A percentile compares a stretch with the other conserved stretches of the same genome.
Evolutionary conservation across 768 basidiomycete species (phyloP).

Genomic region (Trametes cinnabarina): DNA sequence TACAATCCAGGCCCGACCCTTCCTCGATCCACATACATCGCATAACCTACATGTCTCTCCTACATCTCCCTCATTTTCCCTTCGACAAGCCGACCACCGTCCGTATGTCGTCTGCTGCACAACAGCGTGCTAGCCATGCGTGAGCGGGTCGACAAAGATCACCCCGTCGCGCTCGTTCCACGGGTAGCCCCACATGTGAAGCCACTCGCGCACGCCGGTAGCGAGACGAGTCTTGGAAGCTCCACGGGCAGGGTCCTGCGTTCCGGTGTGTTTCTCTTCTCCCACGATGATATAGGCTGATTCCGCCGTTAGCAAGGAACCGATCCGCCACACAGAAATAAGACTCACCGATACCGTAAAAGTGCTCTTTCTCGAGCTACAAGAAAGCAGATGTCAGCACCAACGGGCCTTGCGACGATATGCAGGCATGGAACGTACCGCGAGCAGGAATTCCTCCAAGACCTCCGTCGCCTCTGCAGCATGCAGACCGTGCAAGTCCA

Average conservation of each 20-base stretch:
- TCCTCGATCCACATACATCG: background rate
- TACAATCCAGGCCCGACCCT: constrained; percentile 7
- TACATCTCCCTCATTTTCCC: background rate
- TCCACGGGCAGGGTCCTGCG: constrained; percentile 80
- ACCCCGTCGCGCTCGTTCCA: constrained; percentile 93
- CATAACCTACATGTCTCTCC: constrained; percentile 2
- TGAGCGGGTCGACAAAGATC: constrained; percentile 83
- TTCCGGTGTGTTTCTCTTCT: constrained; percentile 93
- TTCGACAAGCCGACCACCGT: background rate
- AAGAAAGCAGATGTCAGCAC: background rate
- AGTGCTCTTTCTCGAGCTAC: constrained; percentile 85
- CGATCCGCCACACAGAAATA: background rate
- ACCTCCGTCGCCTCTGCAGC: constrained; percentile 91
- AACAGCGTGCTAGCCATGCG: constrained; percentile 42
- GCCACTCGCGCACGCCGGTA: constrained; percentile 84
- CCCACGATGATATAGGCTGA: constrained; percentile 88
- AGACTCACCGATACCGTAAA: constrained; percentile 74
- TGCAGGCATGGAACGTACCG: constrained; percentile 55
- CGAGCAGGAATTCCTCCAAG: constrained; percentile 81
- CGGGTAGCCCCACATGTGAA: constrained; percentile 93
- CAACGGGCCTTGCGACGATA: background rate
- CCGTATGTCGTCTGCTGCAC: background rate
- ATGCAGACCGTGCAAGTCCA: constrained; percentile 94
- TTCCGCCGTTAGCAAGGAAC: background rate
- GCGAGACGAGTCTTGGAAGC: constrained; percentile 82